These are phyloP conservation scores for Prunus campanulata DNA, from an alignment of 306 rosid species.

Conservation along the genomic window DNA sequence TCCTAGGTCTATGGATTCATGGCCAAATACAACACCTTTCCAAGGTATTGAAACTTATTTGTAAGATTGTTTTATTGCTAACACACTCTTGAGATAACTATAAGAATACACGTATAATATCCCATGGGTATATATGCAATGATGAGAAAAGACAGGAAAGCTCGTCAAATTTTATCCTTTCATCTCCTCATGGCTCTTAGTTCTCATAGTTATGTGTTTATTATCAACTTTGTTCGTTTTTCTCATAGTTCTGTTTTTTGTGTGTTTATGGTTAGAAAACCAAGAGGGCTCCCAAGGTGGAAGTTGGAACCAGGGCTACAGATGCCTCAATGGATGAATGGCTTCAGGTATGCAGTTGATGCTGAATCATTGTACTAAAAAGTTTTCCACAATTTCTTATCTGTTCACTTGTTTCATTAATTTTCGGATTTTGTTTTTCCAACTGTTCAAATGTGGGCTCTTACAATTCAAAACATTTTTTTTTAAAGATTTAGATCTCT, in stretches of 20 bases:
- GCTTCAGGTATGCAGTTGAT: slow-evolving; percentile 70
- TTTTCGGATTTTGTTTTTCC: not conserved
- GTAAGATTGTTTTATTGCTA: not conserved
- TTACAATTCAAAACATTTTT: not conserved
- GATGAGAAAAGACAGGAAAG: not conserved
- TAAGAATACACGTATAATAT: not conserved
- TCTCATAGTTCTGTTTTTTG: slow-evolving; percentile 12
- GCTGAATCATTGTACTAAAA: not conserved
- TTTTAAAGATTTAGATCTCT: not conserved
- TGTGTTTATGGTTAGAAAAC: slow-evolving; percentile 56
- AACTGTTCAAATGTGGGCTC: not conserved
- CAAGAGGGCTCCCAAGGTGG: slow-evolving; percentile 88
- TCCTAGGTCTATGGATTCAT: slow-evolving; percentile 69
- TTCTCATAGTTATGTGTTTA: not conserved
- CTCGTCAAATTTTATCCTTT: not conserved
- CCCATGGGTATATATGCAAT: no score
- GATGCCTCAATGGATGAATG: slow-evolving; percentile 88
- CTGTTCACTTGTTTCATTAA: not conserved
- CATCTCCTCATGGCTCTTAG: not conserved
- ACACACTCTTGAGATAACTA: not conserved
- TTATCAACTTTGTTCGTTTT: not conserved
- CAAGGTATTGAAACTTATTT: slow-evolving; percentile 50
- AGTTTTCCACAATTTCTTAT: not conserved
- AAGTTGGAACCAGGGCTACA: slow-evolving; percentile 76
- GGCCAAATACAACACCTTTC: slow-evolving; percentile 81